These are phyloP conservation scores for Hyphopichia wangnamkhiaoensis DNA, from an alignment of 1,139 yeast genomes.

Conservation along the genomic window DNA sequence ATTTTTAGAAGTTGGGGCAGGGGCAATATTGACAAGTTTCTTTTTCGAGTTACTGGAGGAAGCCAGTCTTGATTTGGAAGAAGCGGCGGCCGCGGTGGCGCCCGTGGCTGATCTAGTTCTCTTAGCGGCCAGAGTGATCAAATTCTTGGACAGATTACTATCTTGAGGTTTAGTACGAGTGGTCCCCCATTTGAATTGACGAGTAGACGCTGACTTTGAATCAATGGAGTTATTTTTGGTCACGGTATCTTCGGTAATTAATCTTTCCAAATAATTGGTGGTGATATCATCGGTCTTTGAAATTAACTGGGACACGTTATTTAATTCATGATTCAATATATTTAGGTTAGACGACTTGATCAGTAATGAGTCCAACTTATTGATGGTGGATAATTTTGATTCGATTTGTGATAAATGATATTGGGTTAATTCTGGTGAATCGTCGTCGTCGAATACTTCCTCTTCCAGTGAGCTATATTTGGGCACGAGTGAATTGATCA, in stretches of 20 bases:
- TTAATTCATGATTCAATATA: slow-evolving; percentile 30
- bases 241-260: slow-evolving; percentile 37
- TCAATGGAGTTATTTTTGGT: slow-evolving; percentile 17
- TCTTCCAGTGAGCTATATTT: slow-evolving; percentile 5
- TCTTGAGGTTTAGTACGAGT: slow-evolving; percentile 18
- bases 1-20: slow-evolving; percentile 3
- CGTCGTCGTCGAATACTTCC: slow-evolving; percentile 5
- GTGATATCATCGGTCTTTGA: slow-evolving; percentile 28
- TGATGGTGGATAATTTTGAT: slow-evolving; percentile 24
- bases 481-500: not conserved
- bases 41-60: slow-evolving; percentile 4
- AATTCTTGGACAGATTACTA: not conserved
- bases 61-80: not conserved
- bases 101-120: slow-evolving; percentile 3
- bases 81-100: too few species aligned
- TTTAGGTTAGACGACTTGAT: slow-evolving; percentile 27
- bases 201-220: not conserved
- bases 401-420: slow-evolving; percentile 20
- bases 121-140: not conserved
- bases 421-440: slow-evolving; percentile 2
- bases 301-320: slow-evolving; percentile 25
- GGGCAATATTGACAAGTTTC: slow-evolving; percentile 11
- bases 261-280: slow-evolving; percentile 36
- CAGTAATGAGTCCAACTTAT: slow-evolving; percentile 30
- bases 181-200: slow-evolving; percentile 34